Conservation (phyloP, 2,329 filamentous ascomycete species). For the Thielaviopsis cerberus region DNA sequence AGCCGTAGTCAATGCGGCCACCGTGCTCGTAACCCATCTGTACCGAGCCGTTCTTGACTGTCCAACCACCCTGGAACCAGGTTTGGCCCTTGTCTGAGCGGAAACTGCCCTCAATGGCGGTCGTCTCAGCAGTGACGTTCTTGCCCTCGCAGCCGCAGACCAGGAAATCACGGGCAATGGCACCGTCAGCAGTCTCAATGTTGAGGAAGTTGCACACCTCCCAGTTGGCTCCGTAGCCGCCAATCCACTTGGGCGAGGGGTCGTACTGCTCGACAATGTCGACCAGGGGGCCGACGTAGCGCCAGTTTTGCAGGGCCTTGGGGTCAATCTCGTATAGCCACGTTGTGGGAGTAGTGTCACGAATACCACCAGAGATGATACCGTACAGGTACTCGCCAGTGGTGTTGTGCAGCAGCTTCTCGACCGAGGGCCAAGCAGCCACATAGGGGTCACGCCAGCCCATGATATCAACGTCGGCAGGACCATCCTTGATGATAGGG, state of each 20-base stretch:
- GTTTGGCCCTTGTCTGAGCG: slow-evolving; percentile 7
- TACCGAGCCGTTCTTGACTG: background rate
- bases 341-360: slow-evolving; percentile 13
- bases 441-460: slow-evolving; percentile 17
- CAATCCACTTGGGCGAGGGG: slow-evolving; percentile 8
- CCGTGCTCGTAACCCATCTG: slow-evolving; percentile 5
- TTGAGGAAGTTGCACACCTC: slow-evolving; percentile 11
- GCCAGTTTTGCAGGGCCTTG: slow-evolving; percentile 13
- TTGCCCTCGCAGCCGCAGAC: slow-evolving; percentile 8
- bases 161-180: slow-evolving; percentile 4
- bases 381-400: slow-evolving; percentile 20
- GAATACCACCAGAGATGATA: slow-evolving; percentile 21
- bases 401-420: slow-evolving; percentile 11
- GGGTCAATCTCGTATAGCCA: slow-evolving; percentile 14
- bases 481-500: slow-evolving; percentile 13
- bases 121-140: background rate
- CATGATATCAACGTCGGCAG: slow-evolving; percentile 13
- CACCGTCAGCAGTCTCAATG: background rate
- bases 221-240: slow-evolving; percentile 7
- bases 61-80: slow-evolving; percentile 4
- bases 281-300: slow-evolving; percentile 12
- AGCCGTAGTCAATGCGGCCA: slow-evolving; percentile 14
- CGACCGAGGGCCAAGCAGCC: slow-evolving; percentile 13
- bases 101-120: background rate
- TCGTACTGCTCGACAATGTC: slow-evolving; percentile 3